Evolutionary conservation across 176 grass and related monocot genomes (phyloP), one percentile per base, ranked within the genome.

Genomic region (Bolboschoenus planiculmis): DNA sequence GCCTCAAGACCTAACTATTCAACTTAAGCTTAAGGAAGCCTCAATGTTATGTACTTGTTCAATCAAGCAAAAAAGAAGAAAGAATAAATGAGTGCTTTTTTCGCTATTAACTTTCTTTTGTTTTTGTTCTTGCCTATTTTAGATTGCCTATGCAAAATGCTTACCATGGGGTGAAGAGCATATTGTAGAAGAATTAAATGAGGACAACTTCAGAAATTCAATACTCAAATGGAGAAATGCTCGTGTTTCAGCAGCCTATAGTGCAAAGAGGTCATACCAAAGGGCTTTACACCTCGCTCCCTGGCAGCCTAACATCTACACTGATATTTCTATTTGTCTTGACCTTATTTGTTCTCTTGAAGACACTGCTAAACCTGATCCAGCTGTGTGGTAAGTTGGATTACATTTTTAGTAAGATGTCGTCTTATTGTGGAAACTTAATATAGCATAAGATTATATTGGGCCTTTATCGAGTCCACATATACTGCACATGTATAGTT

Each of bases 231-330:
- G 95, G 95, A 98, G 79, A 88, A 88, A 90, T 86, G 58, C 85
- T 79, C 66, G 92, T 54, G 37, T 91, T 67, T 84, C 57, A 13
- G 89, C 90, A 79, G 92, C 90, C 79, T 87, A 83, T 83, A 83
- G 78, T 85, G 92, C 92, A 82, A 95, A 93, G 61, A 74, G 82
- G 46, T 94, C 95, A 21, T 98, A 98, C 79, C 90, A 94, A 88
- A 84, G 88, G 35, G 89, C 84, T 84, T 91, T 91, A 71, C 66
- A 94, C 56, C 63, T 87, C 57, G 74, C 90, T 67, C 92, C 95
- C 5, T 98, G 95, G 95, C 87, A 95, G 85, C 89, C 95, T 83
- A 98, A 98, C 89, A 89, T 98, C 59, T 93, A 98, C 64, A 84
- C 85, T 82, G 95, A 98, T 88, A 84, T 83, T 85, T 92, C 95